Evolutionary conservation across 2,329 filamentous ascomycete species (phyloP).

Genomic region (Apiospora rasikravindrae): DNA sequence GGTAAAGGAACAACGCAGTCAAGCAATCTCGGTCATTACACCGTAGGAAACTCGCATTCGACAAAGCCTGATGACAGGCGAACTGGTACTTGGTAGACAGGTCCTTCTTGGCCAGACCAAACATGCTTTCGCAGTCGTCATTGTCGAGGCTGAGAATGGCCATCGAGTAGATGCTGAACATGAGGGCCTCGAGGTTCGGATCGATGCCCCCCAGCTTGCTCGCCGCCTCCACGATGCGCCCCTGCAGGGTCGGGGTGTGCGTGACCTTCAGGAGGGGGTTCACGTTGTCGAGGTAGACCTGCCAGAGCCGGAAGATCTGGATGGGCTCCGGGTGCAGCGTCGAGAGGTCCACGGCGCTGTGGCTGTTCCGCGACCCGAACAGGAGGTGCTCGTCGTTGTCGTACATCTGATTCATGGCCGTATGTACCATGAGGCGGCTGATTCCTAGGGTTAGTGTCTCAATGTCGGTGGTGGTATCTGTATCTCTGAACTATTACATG

Average conservation of each 20-base stretch:
- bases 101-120: slow-evolving; percentile 46
- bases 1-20: slow-evolving; percentile 61
- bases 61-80: slow-evolving; percentile 58
- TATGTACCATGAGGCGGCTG: neutral
- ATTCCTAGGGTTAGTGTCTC: neutral
- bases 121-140: slow-evolving; percentile 48
- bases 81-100: slow-evolving; percentile 51
- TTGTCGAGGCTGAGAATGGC: slow-evolving; percentile 48
- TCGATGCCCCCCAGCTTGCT: slow-evolving; percentile 46
- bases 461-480: neutral
- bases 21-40: slow-evolving; percentile 57
- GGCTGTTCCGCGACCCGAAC: slow-evolving; percentile 2
- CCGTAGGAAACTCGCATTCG: slow-evolving; percentile 55
- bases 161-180: slow-evolving; percentile 59
- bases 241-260: slow-evolving; percentile 60
- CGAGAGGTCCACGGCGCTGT: neutral
- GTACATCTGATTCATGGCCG: neutral
- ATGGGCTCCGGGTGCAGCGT: slow-evolving; percentile 53
- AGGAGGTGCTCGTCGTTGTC: slow-evolving; percentile 3
- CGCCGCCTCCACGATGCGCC: slow-evolving; percentile 55
- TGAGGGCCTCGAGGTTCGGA: slow-evolving; percentile 55
- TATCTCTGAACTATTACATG: neutral
- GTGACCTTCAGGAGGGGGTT: slow-evolving; percentile 64
- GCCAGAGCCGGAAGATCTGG: slow-evolving; percentile 58
- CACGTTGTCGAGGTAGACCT: slow-evolving; percentile 62